Percentiles rank a stretch among this genome's conserved stretches.
These are phyloP conservation scores for Prorocentrum cordatum DNA, from an alignment of 169 alveolate species.

Conservation along the genomic window DNA sequence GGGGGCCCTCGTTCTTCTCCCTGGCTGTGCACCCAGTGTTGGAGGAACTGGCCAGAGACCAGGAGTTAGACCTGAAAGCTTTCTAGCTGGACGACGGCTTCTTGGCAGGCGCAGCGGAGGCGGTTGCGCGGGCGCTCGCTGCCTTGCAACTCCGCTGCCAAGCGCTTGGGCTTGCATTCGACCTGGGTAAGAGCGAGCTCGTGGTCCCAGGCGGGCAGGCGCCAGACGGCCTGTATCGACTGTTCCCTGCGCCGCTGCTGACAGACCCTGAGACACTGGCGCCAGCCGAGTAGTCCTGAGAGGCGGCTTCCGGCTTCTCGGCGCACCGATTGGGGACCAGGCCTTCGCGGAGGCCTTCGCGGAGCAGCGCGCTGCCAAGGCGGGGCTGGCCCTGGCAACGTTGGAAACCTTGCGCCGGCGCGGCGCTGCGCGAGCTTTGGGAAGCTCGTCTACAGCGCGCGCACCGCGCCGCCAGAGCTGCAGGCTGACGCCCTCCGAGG, in stretches of 20 bases:
- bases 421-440: too few relatives aligned
- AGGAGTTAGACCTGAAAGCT: not conserved
- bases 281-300: not conserved
- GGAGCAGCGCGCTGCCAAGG: too few relatives aligned
- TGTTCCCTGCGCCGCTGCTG: not conserved
- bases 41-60: not conserved
- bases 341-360: not conserved
- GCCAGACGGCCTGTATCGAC: not conserved
- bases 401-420: too few relatives aligned
- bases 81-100: slow-evolving; percentile 15
- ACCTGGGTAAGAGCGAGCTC: not conserved
- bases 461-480: too few relatives aligned
- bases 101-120: not conserved
- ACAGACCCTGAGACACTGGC: not conserved
- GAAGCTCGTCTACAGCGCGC: too few relatives aligned
- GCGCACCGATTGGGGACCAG: not conserved
- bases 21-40: not conserved
- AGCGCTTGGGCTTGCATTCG: not conserved
- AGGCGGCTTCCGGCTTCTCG: not conserved
- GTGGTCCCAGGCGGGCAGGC: not conserved
- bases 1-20: not conserved
- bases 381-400: too few relatives aligned
- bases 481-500: too few relatives aligned
- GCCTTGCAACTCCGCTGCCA: not conserved
- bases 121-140: not conserved